Evolutionary conservation across 108 stramenopile genomes (phyloP).

Genomic region (Cyclotella sp.): DNA sequence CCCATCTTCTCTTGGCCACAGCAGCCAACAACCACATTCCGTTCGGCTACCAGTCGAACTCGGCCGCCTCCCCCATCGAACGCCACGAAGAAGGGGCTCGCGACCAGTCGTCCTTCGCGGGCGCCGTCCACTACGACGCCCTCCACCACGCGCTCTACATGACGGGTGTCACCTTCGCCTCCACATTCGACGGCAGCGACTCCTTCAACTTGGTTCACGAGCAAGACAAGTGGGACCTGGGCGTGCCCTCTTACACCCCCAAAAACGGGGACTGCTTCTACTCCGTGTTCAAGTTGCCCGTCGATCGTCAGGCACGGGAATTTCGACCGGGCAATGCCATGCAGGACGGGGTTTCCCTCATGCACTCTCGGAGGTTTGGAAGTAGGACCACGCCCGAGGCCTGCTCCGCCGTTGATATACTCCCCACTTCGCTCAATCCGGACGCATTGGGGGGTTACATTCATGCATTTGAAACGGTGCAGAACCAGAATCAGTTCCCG

Average conservation of each 20-base stretch:
- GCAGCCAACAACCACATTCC: slow-evolving; percentile 17
- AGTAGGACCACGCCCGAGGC: slow-evolving; percentile 24
- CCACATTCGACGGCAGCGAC: slow-evolving; percentile 46
- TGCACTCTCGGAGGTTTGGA: slow-evolving; percentile 50
- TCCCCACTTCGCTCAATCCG: slow-evolving; percentile 12
- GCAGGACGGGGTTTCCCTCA: slow-evolving; percentile 14
- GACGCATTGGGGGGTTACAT: slow-evolving; percentile 24
- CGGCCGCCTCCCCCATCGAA: slow-evolving; percentile 23
- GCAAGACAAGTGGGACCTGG: slow-evolving; percentile 22
- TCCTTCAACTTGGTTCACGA: slow-evolving; percentile 19
- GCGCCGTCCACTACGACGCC: slow-evolving; percentile 55
- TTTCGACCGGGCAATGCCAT: not conserved
- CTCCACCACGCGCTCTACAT: slow-evolving; percentile 56
- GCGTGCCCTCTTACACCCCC: slow-evolving; percentile 21
- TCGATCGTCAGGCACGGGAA: not conserved
- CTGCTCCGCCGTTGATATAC: slow-evolving; percentile 44
- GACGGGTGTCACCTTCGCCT: slow-evolving; percentile 49
- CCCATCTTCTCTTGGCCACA: not conserved
- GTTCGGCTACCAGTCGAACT: slow-evolving; percentile 56
- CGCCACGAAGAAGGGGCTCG: not conserved
- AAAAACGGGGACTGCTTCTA: slow-evolving; percentile 49
- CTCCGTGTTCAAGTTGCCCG: slow-evolving; percentile 23
- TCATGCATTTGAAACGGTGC: slow-evolving; percentile 31
- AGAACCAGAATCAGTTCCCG: slow-evolving; percentile 5
- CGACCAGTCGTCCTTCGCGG: slow-evolving; percentile 54